Base-by-base conservation (phyloP, 176 grass and related monocot species). In the Rhipidocladum racemiflorum region DNA sequence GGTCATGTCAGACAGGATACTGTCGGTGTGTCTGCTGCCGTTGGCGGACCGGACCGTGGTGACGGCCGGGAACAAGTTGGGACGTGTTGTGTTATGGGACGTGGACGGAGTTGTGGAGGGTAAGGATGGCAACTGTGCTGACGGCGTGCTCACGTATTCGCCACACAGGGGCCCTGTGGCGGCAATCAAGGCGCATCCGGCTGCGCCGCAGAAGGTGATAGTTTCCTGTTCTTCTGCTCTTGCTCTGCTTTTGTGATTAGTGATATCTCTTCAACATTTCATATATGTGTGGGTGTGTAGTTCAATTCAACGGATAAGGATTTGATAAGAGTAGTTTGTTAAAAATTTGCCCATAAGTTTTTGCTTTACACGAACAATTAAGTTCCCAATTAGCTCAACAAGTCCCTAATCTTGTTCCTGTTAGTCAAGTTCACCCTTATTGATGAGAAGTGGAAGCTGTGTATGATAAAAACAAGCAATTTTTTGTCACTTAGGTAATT, bases 1-100 rank as follows among this genome's bases (percentile, higher is more conserved):
- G 83, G 68, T 97, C 30, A 59, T 88, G n/a, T 64, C 68, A 12
- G 88, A 74, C 3, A 83, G 88, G 64, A 91, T 97, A 78, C 67
- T 80, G 36, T 61, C 82, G 28, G 56, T 97, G 50, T 71, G 28
- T 16, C 77, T 97, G 62, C 77, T 97, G 69, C 95, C 92, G 16
- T 72, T 91, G 65, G 40, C 27, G 2, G 81, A 80, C 68, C 83
- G 92, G 13, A 85, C 88, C 7, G 83, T 97, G 39, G 72, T 97
- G 25, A 78, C 48, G 4, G 71, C 78, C 1, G 95, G 92, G 43
- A 83, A 91, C 81, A 92, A 81, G 50, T 9, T 85, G 13, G 92
- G 95, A 25, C 42, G 89, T 67, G 18, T 97, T 25, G 95, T 92
- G 21, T 92, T 97, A 71, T 94, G 95, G 95, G 86, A 92, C 68